These are phyloP conservation scores for Botryosphaeria dothidea DNA, from an alignment of 2,329 filamentous ascomycete genomes.

Conservation along the genomic window DNA sequence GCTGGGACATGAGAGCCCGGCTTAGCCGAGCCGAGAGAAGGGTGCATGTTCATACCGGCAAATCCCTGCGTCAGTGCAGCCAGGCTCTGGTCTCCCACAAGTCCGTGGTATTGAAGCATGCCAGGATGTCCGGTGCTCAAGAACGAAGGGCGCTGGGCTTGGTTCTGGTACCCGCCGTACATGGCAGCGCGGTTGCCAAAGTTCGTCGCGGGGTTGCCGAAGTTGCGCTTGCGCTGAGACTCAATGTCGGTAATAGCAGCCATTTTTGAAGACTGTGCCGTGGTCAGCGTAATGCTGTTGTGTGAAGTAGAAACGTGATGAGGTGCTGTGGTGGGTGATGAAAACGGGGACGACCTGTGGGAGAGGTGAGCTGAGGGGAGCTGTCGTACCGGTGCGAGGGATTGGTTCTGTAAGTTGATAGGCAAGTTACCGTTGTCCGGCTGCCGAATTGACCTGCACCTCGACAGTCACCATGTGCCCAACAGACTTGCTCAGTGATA, in stretches of 20 bases:
- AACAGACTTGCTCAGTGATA: background rate
- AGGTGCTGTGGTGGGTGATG: background rate
- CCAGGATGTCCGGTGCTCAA: conserved; percentile 16
- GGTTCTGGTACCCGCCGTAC: conserved; percentile 15
- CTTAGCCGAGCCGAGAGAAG: conserved; percentile 32
- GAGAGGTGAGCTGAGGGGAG: conserved; percentile 1
- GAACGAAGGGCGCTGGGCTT: conserved; percentile 15
- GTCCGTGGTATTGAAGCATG: conserved; percentile 16
- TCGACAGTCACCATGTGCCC: background rate
- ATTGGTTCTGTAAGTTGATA: conserved; percentile 20
- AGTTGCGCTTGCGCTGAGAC: conserved; percentile 20
- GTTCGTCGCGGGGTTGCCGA: conserved; percentile 13
- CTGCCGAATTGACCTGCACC: conserved; percentile 17
- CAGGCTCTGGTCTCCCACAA: conserved; percentile 18
- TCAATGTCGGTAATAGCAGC: conserved; percentile 17
- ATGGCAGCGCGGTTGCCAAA: conserved; percentile 16
- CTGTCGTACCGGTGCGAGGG: conserved; percentile 14
- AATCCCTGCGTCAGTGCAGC: conserved; percentile 20
- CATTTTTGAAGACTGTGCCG: conserved; percentile 6
- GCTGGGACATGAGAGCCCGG: conserved; percentile 34
- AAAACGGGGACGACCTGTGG: background rate
- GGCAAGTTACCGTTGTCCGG: conserved; percentile 20
- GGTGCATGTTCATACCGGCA: conserved; percentile 20
- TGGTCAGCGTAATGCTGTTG: background rate
- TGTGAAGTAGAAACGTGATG: background rate